These are phyloP conservation scores for Trichoderma erinaceum DNA, from an alignment of 495 filamentous ascomycete genomes.

Conservation along the genomic window DNA sequence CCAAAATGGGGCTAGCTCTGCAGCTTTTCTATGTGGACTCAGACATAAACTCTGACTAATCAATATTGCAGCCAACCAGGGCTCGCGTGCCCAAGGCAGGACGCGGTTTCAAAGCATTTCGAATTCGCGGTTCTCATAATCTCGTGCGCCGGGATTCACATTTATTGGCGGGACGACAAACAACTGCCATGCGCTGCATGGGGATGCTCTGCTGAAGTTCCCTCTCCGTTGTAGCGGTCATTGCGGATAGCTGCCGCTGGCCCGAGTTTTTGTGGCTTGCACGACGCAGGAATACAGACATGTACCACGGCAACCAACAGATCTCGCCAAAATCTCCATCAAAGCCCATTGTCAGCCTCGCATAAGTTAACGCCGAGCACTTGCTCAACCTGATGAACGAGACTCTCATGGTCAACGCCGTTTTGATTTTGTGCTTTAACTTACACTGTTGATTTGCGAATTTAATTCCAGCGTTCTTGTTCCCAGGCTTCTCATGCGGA, in stretches of 20 bases:
- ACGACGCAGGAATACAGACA: background rate
- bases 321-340: background rate
- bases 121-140: slow-evolving; percentile 1
- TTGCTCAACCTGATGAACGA: background rate
- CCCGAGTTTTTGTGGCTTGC: background rate
- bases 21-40: background rate
- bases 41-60: background rate
- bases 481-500: slow-evolving; percentile 2
- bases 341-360: slow-evolving; percentile 1
- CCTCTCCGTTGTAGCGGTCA: background rate
- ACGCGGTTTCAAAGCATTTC: background rate
- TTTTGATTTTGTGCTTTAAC: background rate
- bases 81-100: background rate
- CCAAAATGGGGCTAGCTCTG: background rate
- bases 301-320: background rate
- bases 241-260: background rate
- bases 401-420: background rate
- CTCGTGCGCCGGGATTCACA: background rate
- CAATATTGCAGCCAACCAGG: slow-evolving; percentile 1
- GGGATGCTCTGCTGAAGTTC: background rate
- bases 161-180: background rate
- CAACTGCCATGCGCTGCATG: background rate
- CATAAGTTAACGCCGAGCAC: background rate
- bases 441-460: background rate
- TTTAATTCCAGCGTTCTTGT: background rate